Evolutionary conservation across 2,329 filamentous ascomycete species (phyloP).

Genomic region (Chaetothyriales sp.): DNA sequence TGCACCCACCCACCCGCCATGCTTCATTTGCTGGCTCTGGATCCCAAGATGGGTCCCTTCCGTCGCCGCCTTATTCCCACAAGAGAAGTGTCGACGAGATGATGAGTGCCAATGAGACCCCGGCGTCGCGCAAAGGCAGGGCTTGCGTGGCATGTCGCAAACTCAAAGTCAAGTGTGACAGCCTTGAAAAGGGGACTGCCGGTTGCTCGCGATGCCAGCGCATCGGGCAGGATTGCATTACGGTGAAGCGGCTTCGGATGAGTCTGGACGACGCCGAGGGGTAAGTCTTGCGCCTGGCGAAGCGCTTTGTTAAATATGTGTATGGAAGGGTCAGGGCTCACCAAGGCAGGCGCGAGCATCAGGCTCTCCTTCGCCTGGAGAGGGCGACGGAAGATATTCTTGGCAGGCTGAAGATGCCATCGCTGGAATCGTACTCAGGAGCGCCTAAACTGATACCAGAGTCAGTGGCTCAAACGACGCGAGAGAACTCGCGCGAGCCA

Average conservation of each 20-base stretch:
- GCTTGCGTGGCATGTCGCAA: constrained; percentile 18
- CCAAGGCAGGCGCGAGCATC: constrained; percentile 10
- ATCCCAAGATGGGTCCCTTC: background rate
- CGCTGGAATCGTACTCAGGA: constrained; percentile 11
- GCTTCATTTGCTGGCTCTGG: background rate
- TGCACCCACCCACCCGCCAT: background rate
- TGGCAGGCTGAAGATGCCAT: constrained; percentile 13
- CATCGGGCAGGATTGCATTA: constrained; percentile 17
- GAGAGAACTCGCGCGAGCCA: constrained; percentile 17
- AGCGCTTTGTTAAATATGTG: background rate
- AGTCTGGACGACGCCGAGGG: constrained; percentile 14
- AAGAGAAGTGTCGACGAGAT: constrained; percentile 14
- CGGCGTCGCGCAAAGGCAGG: constrained; percentile 16
- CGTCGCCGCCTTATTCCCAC: constrained; percentile 5
- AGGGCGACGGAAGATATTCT: constrained; percentile 17
- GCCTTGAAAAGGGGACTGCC: constrained; percentile 14
- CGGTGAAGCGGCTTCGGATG: constrained; percentile 14
- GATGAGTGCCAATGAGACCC: constrained; percentile 7
- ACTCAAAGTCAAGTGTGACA: constrained; percentile 18
- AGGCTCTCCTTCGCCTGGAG: constrained; percentile 14
- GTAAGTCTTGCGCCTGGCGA: background rate
- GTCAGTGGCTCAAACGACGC: constrained; percentile 11
- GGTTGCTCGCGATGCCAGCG: constrained; percentile 18
- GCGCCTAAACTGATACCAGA: background rate
- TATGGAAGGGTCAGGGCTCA: background rate